Conservation (phyloP, 331 rosid genomes). For the Saraca asoca region DNA sequence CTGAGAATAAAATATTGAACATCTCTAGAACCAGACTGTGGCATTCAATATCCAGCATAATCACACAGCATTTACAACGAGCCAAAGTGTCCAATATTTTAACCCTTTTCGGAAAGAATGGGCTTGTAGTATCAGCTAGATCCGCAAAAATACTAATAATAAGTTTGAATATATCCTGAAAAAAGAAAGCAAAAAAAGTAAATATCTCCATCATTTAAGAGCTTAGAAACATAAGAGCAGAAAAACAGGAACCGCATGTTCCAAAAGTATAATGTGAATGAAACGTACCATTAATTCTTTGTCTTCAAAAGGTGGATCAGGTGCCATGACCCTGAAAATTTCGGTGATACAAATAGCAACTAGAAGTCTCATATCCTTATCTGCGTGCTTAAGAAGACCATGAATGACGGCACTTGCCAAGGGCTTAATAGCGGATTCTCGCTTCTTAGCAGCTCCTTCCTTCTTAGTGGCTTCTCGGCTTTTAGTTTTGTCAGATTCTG, state of each 20-base stretch:
- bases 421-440: constrained; percentile 54
- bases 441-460: constrained; percentile 41
- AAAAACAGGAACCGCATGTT: neutral
- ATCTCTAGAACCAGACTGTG: constrained; percentile 65
- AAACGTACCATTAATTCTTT: constrained; percentile 64
- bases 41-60: constrained; percentile 82
- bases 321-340: constrained; percentile 74
- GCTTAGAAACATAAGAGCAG: neutral
- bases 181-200: constrained; percentile 22
- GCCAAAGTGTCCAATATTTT: constrained; percentile 82
- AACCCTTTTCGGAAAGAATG: constrained; percentile 71
- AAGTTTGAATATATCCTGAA: constrained; percentile 75
- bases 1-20: constrained; percentile 74
- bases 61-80: constrained; percentile 71
- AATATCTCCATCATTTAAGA: constrained; percentile 25
- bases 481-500: constrained; percentile 32
- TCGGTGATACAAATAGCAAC: constrained; percentile 76
- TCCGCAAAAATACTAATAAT: constrained; percentile 65
- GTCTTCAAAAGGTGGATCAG: constrained; percentile 79
- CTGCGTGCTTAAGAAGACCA: constrained; percentile 61
- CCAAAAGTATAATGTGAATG: constrained; percentile 6
- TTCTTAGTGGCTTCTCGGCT: constrained; percentile 33
- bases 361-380: constrained; percentile 79
- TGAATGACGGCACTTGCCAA: constrained; percentile 47
- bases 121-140: constrained; percentile 65